phyloP scores from a whole-genome alignment of 2,329 filamentous ascomycete species.

The Ceratocystis alfenasii region DNA sequence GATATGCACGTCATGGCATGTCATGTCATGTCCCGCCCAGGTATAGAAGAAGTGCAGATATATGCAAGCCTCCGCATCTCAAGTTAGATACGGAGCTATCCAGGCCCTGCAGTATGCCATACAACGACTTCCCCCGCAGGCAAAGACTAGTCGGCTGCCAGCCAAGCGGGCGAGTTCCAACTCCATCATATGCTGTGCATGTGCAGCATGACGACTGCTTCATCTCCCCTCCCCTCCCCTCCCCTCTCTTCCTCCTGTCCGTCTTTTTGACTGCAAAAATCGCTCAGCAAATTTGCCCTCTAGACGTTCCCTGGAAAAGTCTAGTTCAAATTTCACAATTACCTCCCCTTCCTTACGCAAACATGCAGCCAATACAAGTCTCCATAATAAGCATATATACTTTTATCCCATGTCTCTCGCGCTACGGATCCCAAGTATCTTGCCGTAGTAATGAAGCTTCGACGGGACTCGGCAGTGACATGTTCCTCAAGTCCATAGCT shows the following conservation, averaged over 20 bases:
- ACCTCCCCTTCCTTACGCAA: neutral
- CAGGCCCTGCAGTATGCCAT: too few relatives aligned
- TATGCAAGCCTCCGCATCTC: too few relatives aligned
- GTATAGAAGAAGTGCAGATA: too few relatives aligned
- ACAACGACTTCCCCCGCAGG: neutral
- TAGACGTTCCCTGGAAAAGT: neutral
- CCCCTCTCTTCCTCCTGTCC: neutral
- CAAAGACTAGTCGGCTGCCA: neutral
- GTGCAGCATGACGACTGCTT: neutral
- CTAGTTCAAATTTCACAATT: neutral
- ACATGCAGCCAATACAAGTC: neutral
- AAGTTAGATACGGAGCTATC: too few relatives aligned
- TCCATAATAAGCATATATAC: constrained; percentile 8
- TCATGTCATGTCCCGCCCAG: too few relatives aligned
- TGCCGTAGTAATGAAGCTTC: constrained; percentile 10
- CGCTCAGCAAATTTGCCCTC: constrained; percentile 1
- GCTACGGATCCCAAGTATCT: constrained; percentile 3
- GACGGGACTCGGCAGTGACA: constrained; percentile 9
- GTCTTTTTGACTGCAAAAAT: neutral
- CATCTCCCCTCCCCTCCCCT: neutral
- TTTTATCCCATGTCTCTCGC: constrained; percentile 7
- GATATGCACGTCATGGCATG: too few relatives aligned
- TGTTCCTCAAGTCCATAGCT: constrained; percentile 1
- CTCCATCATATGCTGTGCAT: neutral
- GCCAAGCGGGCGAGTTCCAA: neutral